Evolutionary conservation across 2,329 filamentous ascomycete genomes (phyloP).

Genomic region (Alternaria brassicae): DNA sequence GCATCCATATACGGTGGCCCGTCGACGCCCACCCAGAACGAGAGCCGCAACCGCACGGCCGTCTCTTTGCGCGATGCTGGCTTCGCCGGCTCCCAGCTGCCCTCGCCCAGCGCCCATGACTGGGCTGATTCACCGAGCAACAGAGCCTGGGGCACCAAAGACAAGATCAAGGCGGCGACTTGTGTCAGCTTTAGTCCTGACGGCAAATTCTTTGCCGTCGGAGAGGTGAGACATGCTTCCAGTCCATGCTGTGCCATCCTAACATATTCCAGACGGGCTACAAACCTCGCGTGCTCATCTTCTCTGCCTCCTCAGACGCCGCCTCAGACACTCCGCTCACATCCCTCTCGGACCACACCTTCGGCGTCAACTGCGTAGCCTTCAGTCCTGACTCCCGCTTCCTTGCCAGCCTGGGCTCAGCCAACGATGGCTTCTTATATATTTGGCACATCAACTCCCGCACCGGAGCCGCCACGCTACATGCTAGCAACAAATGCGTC

Average conservation of each 20-base stretch:
- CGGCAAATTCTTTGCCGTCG: constrained; percentile 85
- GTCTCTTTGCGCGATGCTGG: constrained; percentile 58
- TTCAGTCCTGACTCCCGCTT: constrained; percentile 89
- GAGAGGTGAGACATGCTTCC: constrained; percentile 66
- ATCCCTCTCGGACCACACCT: constrained; percentile 86
- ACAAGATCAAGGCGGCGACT: constrained; percentile 92
- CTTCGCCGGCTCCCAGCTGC: constrained; percentile 52
- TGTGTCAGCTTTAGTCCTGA: constrained; percentile 89
- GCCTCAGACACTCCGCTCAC: constrained; percentile 83
- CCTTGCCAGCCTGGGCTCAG: constrained; percentile 84
- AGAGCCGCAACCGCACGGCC: constrained; percentile 66
- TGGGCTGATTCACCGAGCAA: constrained; percentile 65
- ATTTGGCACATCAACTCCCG: constrained; percentile 87
- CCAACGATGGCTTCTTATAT: constrained; percentile 93
- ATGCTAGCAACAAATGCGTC: constrained; percentile 92
- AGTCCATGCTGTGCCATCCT: constrained; percentile 27
- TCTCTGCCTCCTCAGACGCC: constrained; percentile 76
- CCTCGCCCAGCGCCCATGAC: constrained; percentile 57
- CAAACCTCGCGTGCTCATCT: constrained; percentile 87
- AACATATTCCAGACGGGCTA: constrained; percentile 74
- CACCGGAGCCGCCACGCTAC: constrained; percentile 77
- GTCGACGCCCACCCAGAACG: constrained; percentile 62
- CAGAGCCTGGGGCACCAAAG: constrained; percentile 85
- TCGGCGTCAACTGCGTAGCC: constrained; percentile 84
- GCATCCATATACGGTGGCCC: constrained; percentile 59